A percentile compares a stretch with the other conserved stretches of the same genome.
These are phyloP conservation scores for Plantago coronopus DNA, from an alignment of 305 asterid genomes.

Conservation along the genomic window DNA sequence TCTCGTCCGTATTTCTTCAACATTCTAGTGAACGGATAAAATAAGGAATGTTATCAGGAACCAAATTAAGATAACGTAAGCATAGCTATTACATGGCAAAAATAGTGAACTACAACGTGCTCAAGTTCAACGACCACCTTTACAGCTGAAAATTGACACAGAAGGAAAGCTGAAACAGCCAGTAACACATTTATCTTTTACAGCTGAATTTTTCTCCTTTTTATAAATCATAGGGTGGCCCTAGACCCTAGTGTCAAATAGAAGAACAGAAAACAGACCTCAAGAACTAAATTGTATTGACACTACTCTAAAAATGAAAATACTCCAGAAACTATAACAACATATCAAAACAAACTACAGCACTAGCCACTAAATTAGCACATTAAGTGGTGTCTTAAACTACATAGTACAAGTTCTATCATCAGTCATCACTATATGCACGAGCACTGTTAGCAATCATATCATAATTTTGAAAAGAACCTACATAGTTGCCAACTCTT, in stretches of 20 bases:
- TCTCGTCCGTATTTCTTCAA: slow-evolving; percentile 30
- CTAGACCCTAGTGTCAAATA: background rate
- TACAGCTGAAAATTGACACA: background rate
- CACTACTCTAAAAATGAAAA: background rate
- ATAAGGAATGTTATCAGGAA: slow-evolving; percentile 6
- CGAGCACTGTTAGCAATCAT: background rate
- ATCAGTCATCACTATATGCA: background rate
- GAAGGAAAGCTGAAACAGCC: background rate
- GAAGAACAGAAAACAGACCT: background rate
- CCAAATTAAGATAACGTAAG: slow-evolving; percentile 4
- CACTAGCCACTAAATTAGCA: background rate
- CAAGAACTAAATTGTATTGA: background rate
- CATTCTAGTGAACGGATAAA: slow-evolving; percentile 38
- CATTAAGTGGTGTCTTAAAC: background rate
- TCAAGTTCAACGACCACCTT: background rate
- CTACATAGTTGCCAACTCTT: slow-evolving; percentile 51
- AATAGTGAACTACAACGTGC: background rate
- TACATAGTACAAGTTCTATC: background rate
- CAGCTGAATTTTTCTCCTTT: too few relatives aligned
- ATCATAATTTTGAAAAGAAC: slow-evolving; percentile 23
- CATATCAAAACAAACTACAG: background rate
- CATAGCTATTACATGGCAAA: background rate
- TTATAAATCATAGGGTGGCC: background rate
- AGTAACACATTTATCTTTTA: background rate
- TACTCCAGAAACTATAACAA: background rate